These are phyloP conservation scores for Glycyrrhiza uralensis DNA, from an alignment of 306 rosid species.

Conservation along the genomic window DNA sequence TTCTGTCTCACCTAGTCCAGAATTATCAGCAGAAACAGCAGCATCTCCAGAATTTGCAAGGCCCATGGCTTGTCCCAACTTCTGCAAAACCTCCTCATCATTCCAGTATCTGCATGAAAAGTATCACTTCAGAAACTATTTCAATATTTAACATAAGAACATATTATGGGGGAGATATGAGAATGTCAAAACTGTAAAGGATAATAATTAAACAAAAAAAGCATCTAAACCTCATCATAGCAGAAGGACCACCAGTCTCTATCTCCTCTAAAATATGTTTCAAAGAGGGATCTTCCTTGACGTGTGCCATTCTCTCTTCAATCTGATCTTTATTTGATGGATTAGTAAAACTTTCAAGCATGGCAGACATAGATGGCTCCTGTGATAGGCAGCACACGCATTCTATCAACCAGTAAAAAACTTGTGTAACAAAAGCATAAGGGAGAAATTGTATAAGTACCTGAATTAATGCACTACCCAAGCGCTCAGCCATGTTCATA, in stretches of 20 bases:
- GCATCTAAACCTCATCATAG: slow-evolving; percentile 93
- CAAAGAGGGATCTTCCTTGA: slow-evolving; percentile 95
- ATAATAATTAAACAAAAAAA: not conserved
- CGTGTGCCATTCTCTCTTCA: slow-evolving; percentile 95
- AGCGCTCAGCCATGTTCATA: slow-evolving; percentile 97
- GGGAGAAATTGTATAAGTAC: slow-evolving; percentile 35
- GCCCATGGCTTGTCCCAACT: slow-evolving; percentile 92
- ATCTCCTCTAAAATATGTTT: slow-evolving; percentile 95
- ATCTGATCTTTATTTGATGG: slow-evolving; percentile 85
- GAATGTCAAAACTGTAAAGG: slow-evolving; percentile 3
- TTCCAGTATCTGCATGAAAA: slow-evolving; percentile 76
- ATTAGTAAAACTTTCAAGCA: slow-evolving; percentile 78
- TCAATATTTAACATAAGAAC: not conserved
- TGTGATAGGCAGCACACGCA: slow-evolving; percentile 34
- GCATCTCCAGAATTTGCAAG: slow-evolving; percentile 70
- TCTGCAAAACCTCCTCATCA: slow-evolving; percentile 72
- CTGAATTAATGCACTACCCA: slow-evolving; percentile 94
- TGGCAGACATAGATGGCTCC: slow-evolving; percentile 92
- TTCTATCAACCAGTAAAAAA: not conserved
- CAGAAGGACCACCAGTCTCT: slow-evolving; percentile 94
- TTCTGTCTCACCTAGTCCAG: slow-evolving; percentile 75
- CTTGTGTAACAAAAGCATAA: not conserved
- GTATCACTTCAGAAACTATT: slow-evolving; percentile 7
- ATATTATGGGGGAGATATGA: not conserved
- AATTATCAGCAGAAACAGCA: slow-evolving; percentile 56